Percentiles rank a stretch among this genome's conserved stretches.
Conservation (phyloP, 2,329 filamentous ascomycete species). For the Ophiocordyceps camponoti-saundersi region DNA sequence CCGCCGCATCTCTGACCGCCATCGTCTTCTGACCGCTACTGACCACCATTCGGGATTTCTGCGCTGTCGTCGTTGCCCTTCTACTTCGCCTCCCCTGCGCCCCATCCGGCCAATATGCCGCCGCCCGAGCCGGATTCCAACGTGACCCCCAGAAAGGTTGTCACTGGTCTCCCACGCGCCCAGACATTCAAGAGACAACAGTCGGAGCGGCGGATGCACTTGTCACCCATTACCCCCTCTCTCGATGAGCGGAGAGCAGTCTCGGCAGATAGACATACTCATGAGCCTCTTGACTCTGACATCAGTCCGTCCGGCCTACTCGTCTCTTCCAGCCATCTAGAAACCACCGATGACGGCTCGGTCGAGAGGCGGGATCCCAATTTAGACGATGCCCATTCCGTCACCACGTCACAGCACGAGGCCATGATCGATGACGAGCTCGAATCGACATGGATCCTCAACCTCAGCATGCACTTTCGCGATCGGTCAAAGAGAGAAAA, state of each 20-base stretch:
- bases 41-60: neutral
- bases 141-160: slow-evolving; percentile 34
- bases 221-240: slow-evolving; percentile 48
- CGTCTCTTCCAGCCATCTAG: neutral
- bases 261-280: slow-evolving; percentile 40
- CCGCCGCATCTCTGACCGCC: neutral
- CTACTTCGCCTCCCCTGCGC: neutral
- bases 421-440: slow-evolving; percentile 61
- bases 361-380: neutral
- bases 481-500: slow-evolving; percentile 89
- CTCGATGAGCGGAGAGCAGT: slow-evolving; percentile 53
- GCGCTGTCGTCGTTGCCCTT: neutral
- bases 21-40: neutral
- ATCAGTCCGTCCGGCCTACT: too few relatives aligned
- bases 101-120: neutral
- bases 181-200: slow-evolving; percentile 71
- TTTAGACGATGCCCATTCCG: slow-evolving; percentile 25
- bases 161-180: slow-evolving; percentile 59
- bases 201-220: slow-evolving; percentile 60
- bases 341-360: slow-evolving; percentile 7
- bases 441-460: slow-evolving; percentile 83
- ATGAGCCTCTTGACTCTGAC: neutral
- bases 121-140: neutral
- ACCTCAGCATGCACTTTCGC: slow-evolving; percentile 94
- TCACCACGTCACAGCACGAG: slow-evolving; percentile 39